Evolutionary conservation across 805 yeast species (phyloP), one percentile per base, ranked within the genome.

Genomic region (Brettanomyces sp.): DNA sequence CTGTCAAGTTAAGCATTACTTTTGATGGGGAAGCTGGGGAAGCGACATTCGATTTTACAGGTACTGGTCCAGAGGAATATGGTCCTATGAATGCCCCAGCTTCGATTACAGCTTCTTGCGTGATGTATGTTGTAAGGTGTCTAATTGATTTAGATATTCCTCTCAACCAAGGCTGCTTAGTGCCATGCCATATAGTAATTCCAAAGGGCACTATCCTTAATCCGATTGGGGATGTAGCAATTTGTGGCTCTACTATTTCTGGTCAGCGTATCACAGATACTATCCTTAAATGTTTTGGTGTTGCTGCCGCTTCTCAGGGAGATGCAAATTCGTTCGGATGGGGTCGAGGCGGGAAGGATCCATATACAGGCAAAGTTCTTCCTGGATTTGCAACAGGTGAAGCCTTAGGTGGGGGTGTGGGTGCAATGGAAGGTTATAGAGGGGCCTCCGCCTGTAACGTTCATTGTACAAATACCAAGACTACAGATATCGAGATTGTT

Each of bases 241-340:
- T 76, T 13, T 62, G 66, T 51, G 79, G 79, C 21, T 75, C 75
- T 49, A 79, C 77, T 46, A 77, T 74, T 56, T 73, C 80, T 8
- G 71, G 79, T 1, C 82, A 77, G 57, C 67, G 80, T 58, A 69
- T 74, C 45, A 74, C 76, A 3, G 80, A 75, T 55, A 76, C 72
- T 35, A 62, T 76, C 47, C 63, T 77, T 49, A 74, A 69, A 49
- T 77, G 80, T 4, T 77, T 76, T 55, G 71, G 73, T 50, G 74
- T 76, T 14, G 70, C 74, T 28, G 79, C 80, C 35, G 80, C 78
- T 23, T 74, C 80, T 21, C 80, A 76, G 56, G 79, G 80, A 25
- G 74, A 79, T 49, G 74, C 77, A 56, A 77, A 76, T 59, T 74
- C 76, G 55, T 70, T 77, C 55, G 76, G 79, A 5, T 76, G 74